Evolutionary conservation across 805 yeast species (phyloP).

Genomic region (Monosporozyma solicola): DNA sequence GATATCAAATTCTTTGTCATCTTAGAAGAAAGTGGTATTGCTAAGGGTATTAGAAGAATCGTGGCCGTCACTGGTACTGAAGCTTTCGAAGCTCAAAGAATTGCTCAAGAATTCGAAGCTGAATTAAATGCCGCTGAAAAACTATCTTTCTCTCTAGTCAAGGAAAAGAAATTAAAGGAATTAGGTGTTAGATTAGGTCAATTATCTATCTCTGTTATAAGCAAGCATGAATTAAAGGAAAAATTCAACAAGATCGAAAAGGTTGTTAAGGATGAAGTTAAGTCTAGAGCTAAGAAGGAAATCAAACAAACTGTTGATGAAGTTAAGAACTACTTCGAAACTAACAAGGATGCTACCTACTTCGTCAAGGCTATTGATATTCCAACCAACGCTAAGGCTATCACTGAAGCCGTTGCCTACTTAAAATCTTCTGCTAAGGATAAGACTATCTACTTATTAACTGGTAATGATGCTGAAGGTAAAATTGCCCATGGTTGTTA

Average conservation of each 20-base stretch:
- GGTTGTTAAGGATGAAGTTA: constrained; percentile 77
- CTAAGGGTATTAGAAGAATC: constrained; percentile 96
- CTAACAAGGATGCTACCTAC: constrained; percentile 42
- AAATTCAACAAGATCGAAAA: constrained; percentile 76
- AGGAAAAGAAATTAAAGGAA: constrained; percentile 78
- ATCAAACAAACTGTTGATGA: constrained; percentile 70
- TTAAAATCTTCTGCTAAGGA: constrained; percentile 68
- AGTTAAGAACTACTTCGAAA: constrained; percentile 59
- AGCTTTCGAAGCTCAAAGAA: constrained; percentile 82
- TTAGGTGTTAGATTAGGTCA: constrained; percentile 77
- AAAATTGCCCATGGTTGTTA: constrained; percentile 96
- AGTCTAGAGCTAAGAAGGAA: constrained; percentile 82
- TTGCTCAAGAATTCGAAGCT: constrained; percentile 63
- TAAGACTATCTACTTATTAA: constrained; percentile 69
- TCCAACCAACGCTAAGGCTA: constrained; percentile 82
- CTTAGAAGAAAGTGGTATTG: constrained; percentile 93
- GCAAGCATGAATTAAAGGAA: constrained; percentile 66
- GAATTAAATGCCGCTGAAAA: constrained; percentile 50
- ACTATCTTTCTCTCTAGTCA: constrained; percentile 62
- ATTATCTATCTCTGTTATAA: constrained; percentile 69
- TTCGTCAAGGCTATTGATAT: constrained; percentile 64
- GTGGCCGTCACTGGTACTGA: constrained; percentile 92
- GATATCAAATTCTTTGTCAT: constrained; percentile 88
- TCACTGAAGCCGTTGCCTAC: constrained; percentile 82
- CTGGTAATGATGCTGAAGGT: constrained; percentile 52